phyloP scores from a whole-genome alignment of 2,329 filamentous ascomycete genomes.

The Beauveria caledonica region DNA sequence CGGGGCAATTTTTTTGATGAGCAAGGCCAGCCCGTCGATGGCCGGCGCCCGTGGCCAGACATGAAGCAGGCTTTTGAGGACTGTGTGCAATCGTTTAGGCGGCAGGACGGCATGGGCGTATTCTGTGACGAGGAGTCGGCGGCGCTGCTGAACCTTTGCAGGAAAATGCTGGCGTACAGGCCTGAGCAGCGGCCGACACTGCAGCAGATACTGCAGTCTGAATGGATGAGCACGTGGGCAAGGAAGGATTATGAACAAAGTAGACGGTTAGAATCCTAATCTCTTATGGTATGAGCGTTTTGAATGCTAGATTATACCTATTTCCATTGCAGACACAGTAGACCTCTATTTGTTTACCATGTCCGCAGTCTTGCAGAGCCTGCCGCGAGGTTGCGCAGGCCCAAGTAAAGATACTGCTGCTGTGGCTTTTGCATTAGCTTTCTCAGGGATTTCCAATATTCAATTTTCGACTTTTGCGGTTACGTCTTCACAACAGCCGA shows the following conservation, averaged over 20 bases:
- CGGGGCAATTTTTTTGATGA: background rate
- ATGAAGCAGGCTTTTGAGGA: slow-evolving; percentile 2
- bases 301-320: no score
- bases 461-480: background rate
- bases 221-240: slow-evolving; percentile 19
- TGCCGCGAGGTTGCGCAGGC: no score
- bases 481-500: background rate
- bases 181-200: slow-evolving; percentile 8
- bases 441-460: background rate
- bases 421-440: background rate
- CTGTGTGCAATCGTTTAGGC: slow-evolving; percentile 10
- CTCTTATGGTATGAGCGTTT: no score
- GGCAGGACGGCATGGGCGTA: slow-evolving; percentile 1
- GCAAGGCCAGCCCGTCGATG: background rate
- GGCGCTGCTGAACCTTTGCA: slow-evolving; percentile 11
- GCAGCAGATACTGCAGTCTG: slow-evolving; percentile 7
- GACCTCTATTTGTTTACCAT: no score
- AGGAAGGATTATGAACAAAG: background rate
- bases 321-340: no score
- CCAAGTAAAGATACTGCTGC: no score
- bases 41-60: background rate
- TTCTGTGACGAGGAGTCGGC: slow-evolving; percentile 6
- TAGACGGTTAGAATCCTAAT: background rate
- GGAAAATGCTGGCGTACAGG: slow-evolving; percentile 9
- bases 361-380: no score